These are phyloP conservation scores for Penicillium argentinense DNA, from an alignment of 495 filamentous ascomycete genomes.

Conservation along the genomic window DNA sequence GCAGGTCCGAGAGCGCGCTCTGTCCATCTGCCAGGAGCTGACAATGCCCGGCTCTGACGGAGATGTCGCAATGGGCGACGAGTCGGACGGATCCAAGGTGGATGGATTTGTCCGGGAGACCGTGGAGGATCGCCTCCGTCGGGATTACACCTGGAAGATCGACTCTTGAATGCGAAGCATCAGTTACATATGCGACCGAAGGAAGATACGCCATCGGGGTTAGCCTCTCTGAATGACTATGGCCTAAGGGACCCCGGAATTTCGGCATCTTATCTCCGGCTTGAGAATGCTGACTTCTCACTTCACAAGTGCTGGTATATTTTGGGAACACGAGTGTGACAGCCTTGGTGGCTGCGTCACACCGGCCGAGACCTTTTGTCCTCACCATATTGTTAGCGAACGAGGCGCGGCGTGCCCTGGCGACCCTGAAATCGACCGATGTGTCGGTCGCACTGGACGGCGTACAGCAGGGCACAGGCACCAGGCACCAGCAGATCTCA, in stretches of 20 bases:
- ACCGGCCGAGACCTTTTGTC: neutral
- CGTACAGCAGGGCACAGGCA: no score
- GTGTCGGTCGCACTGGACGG: no score
- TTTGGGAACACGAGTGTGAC: slow-evolving; percentile 1
- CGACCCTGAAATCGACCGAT: no score
- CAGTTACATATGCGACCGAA: neutral
- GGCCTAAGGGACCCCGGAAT: neutral
- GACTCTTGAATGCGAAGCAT: slow-evolving; percentile 30
- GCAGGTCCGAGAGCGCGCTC: slow-evolving; percentile 61
- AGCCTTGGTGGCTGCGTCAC: slow-evolving; percentile 2
- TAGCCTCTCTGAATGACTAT: neutral
- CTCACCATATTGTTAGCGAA: no score
- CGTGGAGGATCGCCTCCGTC: slow-evolving; percentile 50
- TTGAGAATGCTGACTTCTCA: neutral
- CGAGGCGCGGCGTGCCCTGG: no score
- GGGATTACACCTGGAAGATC: slow-evolving; percentile 42
- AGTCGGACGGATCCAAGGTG: slow-evolving; percentile 41
- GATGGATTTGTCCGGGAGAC: slow-evolving; percentile 63
- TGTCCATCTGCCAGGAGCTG: slow-evolving; percentile 58
- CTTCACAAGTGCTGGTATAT: neutral
- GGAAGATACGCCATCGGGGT: neutral
- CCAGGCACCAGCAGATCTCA: neutral
- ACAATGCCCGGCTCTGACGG: slow-evolving; percentile 37
- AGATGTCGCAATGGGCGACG: slow-evolving; percentile 43
- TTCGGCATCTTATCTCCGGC: neutral